Base-by-base conservation (phyloP, 139 green algal genomes). In the Desmodesmus armatus region DNA sequence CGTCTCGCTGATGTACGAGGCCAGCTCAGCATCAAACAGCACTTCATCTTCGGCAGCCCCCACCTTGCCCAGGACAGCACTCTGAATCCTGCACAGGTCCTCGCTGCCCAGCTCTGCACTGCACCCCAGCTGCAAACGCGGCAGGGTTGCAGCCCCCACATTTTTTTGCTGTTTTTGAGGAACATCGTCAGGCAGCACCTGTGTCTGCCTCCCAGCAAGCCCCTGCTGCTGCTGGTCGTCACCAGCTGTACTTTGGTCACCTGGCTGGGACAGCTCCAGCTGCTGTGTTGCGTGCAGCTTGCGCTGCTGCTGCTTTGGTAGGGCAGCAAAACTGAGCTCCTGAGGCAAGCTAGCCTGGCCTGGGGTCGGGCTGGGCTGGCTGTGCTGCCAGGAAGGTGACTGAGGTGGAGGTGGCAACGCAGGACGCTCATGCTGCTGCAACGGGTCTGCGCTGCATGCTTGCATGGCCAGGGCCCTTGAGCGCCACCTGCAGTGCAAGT, bases 1-100 rank as follows among this genome's bases (percentile, higher is more conserved):
- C 13, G 77, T 83, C 2, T 83, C 77, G 29, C 77, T 83, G 77
- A 83, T 58, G 60, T 83, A 83, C 23, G 77, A 83, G 4, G 40
- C 39, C 77, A 83, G 37, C 13, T 83, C 77, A 74, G 60, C 77
- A 62, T 83, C 77, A 83, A 75, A 83, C 4, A 83, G 25, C 25
- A 83, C 77, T 25, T 83, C 27, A 41, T 83, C 77, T 19, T 83
- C 77, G 27, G 5, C n/a, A 69, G n/a, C n/a, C n/a, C n/a, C n/a
- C n/a, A n/a, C n/a, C n/a, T n/a, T n/a, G n/a, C n/a, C n/a, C n/a
- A n/a, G n/a, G n/a, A n/a, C n/a, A n/a, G n/a, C n/a, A n/a, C n/a
- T n/a, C n/a, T n/a, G n/a, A n/a, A n/a, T n/a, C n/a, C n/a, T n/a
- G n/a, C n/a, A n/a, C n/a, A n/a, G n/a, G n/a, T n/a, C n/a, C n/a